A percentile compares a stretch with the other conserved stretches of the same genome.
These are phyloP conservation scores for Kitagawia praeruptora DNA, from an alignment of 129 eudicot species.

Conservation along the genomic window DNA sequence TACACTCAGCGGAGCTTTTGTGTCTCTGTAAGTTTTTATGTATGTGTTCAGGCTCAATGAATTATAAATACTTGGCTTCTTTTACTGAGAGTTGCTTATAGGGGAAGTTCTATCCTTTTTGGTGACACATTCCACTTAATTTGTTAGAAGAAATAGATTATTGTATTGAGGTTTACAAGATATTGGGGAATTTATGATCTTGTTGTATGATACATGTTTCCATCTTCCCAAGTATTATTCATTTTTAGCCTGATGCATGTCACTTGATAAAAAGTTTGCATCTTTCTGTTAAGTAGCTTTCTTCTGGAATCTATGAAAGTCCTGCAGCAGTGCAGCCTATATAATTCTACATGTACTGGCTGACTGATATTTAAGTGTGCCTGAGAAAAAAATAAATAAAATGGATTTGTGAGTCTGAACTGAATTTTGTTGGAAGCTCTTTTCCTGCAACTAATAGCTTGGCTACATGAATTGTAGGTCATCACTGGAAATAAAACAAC, in stretches of 20 bases:
- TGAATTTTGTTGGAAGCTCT: neutral
- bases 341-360: neutral
- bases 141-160: neutral
- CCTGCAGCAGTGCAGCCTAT: neutral
- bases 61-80: neutral
- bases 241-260: neutral
- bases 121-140: neutral
- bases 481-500: too few relatives aligned
- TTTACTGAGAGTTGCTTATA: neutral
- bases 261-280: neutral
- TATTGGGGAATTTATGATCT: neutral
- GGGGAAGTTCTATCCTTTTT: neutral
- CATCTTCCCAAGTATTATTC: neutral
- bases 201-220: neutral
- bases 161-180: neutral
- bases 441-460: neutral
- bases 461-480: too few relatives aligned
- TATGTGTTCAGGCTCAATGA: neutral
- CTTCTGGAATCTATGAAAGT: neutral
- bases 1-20: conserved; percentile 1
- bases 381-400: neutral
- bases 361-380: neutral
- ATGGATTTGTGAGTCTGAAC: neutral
- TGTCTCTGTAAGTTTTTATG: conserved; percentile 7
- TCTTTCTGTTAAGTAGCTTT: neutral